Percentiles rank a stretch among this genome's conserved stretches.
Evolutionary conservation across 345 rosid species (phyloP).

Genomic region (Brassica juncea): DNA sequence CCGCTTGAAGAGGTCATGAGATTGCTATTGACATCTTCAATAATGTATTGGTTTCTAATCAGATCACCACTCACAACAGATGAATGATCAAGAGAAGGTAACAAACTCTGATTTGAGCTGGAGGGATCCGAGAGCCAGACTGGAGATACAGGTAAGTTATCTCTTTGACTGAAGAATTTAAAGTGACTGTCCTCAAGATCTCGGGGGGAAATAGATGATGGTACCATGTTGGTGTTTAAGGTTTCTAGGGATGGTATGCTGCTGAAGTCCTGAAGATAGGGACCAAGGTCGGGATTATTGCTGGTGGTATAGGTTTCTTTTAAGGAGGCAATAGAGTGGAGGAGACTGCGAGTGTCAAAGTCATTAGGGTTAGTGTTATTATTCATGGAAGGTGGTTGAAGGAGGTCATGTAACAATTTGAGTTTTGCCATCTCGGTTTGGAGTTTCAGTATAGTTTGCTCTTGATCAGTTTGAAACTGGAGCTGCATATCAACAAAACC

Average conservation of each 20-base stretch:
- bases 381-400: conserved; percentile 37
- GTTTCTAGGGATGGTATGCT: conserved; percentile 33
- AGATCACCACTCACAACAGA: conserved; percentile 31
- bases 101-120: conserved; percentile 16
- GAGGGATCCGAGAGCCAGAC: conserved; percentile 33
- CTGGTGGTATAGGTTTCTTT: conserved; percentile 23
- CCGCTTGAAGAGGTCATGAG: conserved; percentile 20
- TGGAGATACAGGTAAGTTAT: conserved; percentile 32
- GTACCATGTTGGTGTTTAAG: conserved; percentile 26
- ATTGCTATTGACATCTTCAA: conserved; percentile 39
- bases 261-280: conserved; percentile 37
- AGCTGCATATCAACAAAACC: conserved; percentile 34
- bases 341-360: conserved; percentile 28
- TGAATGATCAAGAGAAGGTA: conserved; percentile 25
- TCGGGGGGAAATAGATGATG: conserved; percentile 25
- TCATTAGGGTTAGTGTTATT: conserved; percentile 30
- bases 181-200: conserved; percentile 15
- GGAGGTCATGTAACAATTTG: conserved; percentile 31
- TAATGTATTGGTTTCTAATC: conserved; percentile 20
- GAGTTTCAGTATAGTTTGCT: conserved; percentile 31
- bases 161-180: conserved; percentile 28
- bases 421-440: conserved; percentile 41
- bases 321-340: conserved; percentile 32
- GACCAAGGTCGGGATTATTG: conserved; percentile 18
- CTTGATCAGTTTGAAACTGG: conserved; percentile 32